Percentiles rank a stretch among this genome's conserved stretches.
phyloP scores from a whole-genome alignment of 441 rosid genomes.

The Isatis lusitanica region DNA sequence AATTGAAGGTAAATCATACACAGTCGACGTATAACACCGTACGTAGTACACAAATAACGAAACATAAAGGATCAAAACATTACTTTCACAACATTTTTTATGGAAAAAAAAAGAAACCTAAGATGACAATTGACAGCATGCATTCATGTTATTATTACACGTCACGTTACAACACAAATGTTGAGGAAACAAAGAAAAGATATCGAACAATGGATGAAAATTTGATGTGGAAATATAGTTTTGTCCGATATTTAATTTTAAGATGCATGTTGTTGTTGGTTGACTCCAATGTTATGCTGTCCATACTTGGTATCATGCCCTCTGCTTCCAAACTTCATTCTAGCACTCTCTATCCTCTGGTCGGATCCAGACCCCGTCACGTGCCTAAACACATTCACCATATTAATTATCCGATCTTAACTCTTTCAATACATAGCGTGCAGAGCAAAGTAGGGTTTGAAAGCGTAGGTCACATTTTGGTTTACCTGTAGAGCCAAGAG shows the following conservation, averaged over 20 bases:
- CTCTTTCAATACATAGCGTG: not conserved
- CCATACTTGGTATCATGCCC: conserved; percentile 66
- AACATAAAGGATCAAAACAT: not conserved
- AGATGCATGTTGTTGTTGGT: conserved; percentile 36
- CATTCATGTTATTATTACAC: conserved; percentile 2
- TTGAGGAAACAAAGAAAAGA: not conserved
- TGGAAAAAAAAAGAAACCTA: not conserved
- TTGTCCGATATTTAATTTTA: not conserved
- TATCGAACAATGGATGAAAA: not conserved
- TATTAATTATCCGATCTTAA: not conserved
- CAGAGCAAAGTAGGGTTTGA: not conserved
- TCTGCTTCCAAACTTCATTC: conserved; percentile 57
- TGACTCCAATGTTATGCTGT: conserved; percentile 38
- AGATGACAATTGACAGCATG: not conserved
- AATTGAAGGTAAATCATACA: not conserved
- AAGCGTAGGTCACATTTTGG: not conserved
- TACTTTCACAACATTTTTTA: not conserved
- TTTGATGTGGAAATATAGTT: not conserved
- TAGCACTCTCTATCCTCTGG: conserved; percentile 58
- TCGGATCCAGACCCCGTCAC: conserved; percentile 59
- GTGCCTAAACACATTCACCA: conserved; percentile 43
- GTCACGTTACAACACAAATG: not conserved
- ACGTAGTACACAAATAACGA: not conserved
- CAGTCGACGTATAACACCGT: not conserved
- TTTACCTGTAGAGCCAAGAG: conserved; percentile 77